Evolutionary conservation across 2,329 filamentous ascomycete genomes (phyloP).

Genomic region (Pseudogymnoascus sp.): DNA sequence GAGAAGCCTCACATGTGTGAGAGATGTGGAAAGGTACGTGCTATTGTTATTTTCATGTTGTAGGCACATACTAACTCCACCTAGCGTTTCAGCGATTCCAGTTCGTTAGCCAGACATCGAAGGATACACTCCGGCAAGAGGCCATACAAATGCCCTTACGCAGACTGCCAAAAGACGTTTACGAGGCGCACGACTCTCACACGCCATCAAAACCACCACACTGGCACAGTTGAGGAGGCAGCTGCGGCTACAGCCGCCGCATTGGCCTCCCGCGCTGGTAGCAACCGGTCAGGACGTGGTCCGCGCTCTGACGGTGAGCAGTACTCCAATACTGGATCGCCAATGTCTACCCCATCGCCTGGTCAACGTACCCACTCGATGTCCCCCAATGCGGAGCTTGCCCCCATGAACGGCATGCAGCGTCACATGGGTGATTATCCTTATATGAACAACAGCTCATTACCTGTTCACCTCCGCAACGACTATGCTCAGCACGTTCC

Average conservation of each 20-base stretch:
- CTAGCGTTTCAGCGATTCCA: slow-evolving; percentile 93
- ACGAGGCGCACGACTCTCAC: slow-evolving; percentile 92
- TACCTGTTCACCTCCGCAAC: slow-evolving; percentile 73
- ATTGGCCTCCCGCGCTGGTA: slow-evolving; percentile 46
- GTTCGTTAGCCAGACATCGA: slow-evolving; percentile 84
- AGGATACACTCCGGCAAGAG: slow-evolving; percentile 92
- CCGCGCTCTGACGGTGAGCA: slow-evolving; percentile 63
- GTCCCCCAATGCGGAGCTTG: slow-evolving; percentile 70
- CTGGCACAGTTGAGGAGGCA: slow-evolving; percentile 88
- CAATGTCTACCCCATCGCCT: slow-evolving; percentile 73
- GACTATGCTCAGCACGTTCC: slow-evolving; percentile 37
- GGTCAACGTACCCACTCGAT: slow-evolving; percentile 65
- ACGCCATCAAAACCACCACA: slow-evolving; percentile 91
- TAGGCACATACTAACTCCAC: slow-evolving; percentile 21
- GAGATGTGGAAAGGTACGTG: slow-evolving; percentile 78
- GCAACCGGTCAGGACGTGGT: slow-evolving; percentile 36
- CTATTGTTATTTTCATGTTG: not conserved
- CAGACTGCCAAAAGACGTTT: slow-evolving; percentile 97
- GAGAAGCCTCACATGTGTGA: slow-evolving; percentile 99
- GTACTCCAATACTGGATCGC: slow-evolving; percentile 64
- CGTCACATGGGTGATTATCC: slow-evolving; percentile 46
- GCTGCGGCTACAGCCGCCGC: slow-evolving; percentile 82
- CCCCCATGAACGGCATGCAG: slow-evolving; percentile 61
- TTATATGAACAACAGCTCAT: slow-evolving; percentile 69
- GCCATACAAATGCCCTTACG: slow-evolving; percentile 95